Evolutionary conservation across 768 basidiomycete species (phyloP), one percentile per base, ranked within the genome.

Genomic region (Epithele typhae): DNA sequence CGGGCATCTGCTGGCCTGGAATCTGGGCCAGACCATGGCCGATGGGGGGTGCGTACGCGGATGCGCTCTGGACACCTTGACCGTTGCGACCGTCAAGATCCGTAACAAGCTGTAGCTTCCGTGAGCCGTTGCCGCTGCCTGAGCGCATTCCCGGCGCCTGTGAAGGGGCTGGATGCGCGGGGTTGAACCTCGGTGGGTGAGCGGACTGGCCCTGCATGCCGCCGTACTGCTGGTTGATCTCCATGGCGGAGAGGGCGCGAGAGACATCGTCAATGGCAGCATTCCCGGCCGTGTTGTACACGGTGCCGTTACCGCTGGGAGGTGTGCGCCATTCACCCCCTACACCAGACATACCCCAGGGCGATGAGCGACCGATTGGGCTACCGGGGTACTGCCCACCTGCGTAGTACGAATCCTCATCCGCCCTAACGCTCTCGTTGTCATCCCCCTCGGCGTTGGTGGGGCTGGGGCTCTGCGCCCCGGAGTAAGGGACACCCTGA

Each of bases 101-200:
- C 32, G 81, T 80, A 37, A 72, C 70, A 41, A 83, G 69, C 55
- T 81, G 78, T 45, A 80, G 61, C 64, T 78, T 77, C 43, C 68
- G 68, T 2, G 68, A 60, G 3, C 67, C 66, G 23, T 64, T 64
- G 25, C 64, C 61, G 40, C 69, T 66, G 40, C 64, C 70, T 27
- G 64, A 69, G 49, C 73, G 70, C 56, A 73, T 58, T 37, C 68
- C 68, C 10, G 72, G 61, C 10, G 68, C 64, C 47, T 77, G 78
- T n/a, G 66, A 59, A 37, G 74, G 68, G 7, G 74, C 71, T n/a
- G 73, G 69, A 25, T 71, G 60, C 23, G 72, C 53, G 25, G 76
- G 72, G 55, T 76, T 84, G 69, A 88, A 88, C 34, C 85, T 77
- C 30, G 87, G 87, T 4, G 85, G 83, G 57, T 82, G 81, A 9